Evolutionary conservation across 306 rosid species (phyloP), one percentile per base, ranked within the genome.

Genomic region (Cucumis cinereus): DNA sequence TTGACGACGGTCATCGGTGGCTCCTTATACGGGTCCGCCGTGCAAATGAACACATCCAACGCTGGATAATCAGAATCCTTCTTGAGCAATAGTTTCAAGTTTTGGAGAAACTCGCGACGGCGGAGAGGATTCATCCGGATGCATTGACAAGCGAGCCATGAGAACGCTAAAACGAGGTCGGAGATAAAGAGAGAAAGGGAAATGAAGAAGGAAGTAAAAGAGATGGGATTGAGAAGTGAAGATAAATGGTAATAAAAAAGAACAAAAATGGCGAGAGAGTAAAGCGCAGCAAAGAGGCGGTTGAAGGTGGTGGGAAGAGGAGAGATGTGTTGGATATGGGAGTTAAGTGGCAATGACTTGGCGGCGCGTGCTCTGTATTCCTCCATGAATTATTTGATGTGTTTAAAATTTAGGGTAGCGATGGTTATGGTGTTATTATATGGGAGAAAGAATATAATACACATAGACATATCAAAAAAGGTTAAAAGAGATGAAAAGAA

Each of bases 1-100:
- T 82, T 87, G 10, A 82, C 85, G 15, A 82, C 80, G 55, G 43
- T 59, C 77, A 82, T 71, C 6, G 90, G 90, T 13, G 90, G 88
- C 80, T 87, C 90, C 71, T 84, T 87, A 77, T 49, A 73, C 1
- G 88, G 90, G 72, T 87, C 90, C 6, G 90, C 86, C 1, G 90
- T 87, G 78, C 90, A 87, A 45, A 87, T 73, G 77, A 87, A 84
- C 77, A 87, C 77, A 69, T 82, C 90, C n/a, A 87, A 50, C 9
- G 77, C 62, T 10, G 86, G 90, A 11, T 76, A 76, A 35, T 80
- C 80, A 0, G 80, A 15, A 36, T 76, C 64, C 5, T 13, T 59
- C 69, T 16, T 9, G 4, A 62, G 22, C 19, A 79, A 10, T 59
- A 10, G 55, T 1, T 60, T 5, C 20, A 82, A 57, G 45, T 71